phyloP scores from a whole-genome alignment of 2,329 filamentous ascomycete species.

The Ceratocystis cubensis region DNA sequence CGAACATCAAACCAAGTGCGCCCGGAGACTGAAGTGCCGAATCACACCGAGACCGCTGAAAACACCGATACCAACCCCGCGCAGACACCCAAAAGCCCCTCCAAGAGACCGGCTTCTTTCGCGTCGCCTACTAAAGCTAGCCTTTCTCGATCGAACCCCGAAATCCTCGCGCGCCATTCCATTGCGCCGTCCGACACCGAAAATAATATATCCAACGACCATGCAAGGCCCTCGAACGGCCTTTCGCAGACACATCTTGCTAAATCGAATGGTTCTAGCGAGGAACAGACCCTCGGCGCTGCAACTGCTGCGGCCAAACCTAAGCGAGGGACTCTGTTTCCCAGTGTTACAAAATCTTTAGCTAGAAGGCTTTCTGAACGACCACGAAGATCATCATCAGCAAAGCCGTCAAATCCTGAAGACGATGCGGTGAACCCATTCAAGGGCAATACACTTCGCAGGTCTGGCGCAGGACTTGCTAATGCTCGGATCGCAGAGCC shows the following conservation, averaged over 20 bases:
- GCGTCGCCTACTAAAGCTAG: conserved; percentile 56
- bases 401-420: conserved; percentile 5
- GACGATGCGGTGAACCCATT: conserved; percentile 12
- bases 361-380: conserved; percentile 13
- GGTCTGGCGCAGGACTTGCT: conserved; percentile 21
- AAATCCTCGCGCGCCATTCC: conserved; percentile 37
- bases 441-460: conserved; percentile 23
- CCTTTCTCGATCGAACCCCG: conserved; percentile 47
- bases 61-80: conserved; percentile 28
- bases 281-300: neutral
- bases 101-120: conserved; percentile 40
- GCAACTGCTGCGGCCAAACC: neutral
- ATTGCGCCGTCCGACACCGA: conserved; percentile 14
- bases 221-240: conserved; percentile 17
- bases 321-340: conserved; percentile 3
- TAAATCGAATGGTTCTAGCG: neutral
- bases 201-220: neutral
- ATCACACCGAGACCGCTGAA: conserved; percentile 11
- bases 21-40: conserved; percentile 17
- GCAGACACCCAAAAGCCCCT: conserved; percentile 25
- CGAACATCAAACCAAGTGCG: conserved; percentile 32
- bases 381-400: neutral
- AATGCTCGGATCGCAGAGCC: neutral
- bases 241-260: neutral
- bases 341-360: neutral